A percentile compares a stretch with the other conserved stretches of the same genome.
These are phyloP conservation scores for Colletotrichum falcatum DNA, from an alignment of 2,329 filamentous ascomycete genomes.

Conservation along the genomic window DNA sequence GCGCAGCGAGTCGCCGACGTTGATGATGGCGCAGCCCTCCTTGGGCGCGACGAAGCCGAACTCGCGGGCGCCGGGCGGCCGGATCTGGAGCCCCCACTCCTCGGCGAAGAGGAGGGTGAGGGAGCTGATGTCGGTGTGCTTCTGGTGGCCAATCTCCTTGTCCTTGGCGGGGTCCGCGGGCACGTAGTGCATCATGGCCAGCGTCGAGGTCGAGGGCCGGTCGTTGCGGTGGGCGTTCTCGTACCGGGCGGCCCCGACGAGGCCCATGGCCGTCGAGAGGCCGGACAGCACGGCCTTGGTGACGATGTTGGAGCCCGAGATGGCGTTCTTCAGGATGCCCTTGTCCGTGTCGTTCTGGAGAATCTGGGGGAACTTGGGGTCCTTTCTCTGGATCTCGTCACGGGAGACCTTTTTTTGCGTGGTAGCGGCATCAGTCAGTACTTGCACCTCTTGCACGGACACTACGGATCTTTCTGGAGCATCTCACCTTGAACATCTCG, in stretches of 20 bases:
- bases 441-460: too few species aligned
- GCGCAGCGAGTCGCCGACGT: slow-evolving; percentile 70
- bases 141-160: slow-evolving; percentile 64
- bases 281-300: slow-evolving; percentile 62
- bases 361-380: slow-evolving; percentile 58
- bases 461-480: slow-evolving; percentile 35
- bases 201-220: slow-evolving; percentile 59
- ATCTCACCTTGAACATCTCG: slow-evolving; percentile 61
- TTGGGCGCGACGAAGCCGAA: slow-evolving; percentile 67
- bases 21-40: slow-evolving; percentile 64
- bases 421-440: slow-evolving; percentile 26
- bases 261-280: slow-evolving; percentile 60
- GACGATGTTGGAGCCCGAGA: slow-evolving; percentile 62
- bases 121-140: slow-evolving; percentile 68
- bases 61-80: slow-evolving; percentile 57
- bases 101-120: slow-evolving; percentile 67
- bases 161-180: slow-evolving; percentile 55
- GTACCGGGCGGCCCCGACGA: slow-evolving; percentile 59
- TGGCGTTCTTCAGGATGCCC: slow-evolving; percentile 61
- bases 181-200: slow-evolving; percentile 68
- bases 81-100: slow-evolving; percentile 69
- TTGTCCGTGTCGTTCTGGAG: slow-evolving; percentile 63
- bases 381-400: slow-evolving; percentile 62
- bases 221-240: slow-evolving; percentile 65
- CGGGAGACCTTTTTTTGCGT: slow-evolving; percentile 51